Conservation (phyloP, 176 grass and related monocot species). For the Secale cereale region DNA sequence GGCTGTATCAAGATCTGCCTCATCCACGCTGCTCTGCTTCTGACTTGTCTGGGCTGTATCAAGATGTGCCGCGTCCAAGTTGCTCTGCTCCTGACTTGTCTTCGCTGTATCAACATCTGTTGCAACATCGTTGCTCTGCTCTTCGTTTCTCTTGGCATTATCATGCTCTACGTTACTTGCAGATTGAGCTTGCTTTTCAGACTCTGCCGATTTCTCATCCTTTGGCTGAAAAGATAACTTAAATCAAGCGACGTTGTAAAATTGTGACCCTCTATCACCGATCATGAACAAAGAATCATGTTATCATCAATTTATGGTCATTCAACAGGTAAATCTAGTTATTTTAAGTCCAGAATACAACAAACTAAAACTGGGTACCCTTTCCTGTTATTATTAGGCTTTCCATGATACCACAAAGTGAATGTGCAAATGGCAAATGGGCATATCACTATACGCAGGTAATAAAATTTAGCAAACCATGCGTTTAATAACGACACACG, state of each 20-base stretch:
- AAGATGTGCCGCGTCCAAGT: neutral
- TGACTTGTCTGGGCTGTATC: conserved; percentile 27
- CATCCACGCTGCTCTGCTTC: neutral
- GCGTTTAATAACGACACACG: neutral
- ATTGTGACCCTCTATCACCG: too few species aligned
- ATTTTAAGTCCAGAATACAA: conserved; percentile 4
- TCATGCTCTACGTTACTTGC: conserved; percentile 19
- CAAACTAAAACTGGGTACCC: neutral
- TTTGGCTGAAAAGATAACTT: conserved; percentile 43
- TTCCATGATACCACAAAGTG: neutral
- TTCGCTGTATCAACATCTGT: conserved; percentile 4
- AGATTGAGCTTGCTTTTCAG: conserved; percentile 28
- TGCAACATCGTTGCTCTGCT: neutral
- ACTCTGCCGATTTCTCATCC: conserved; percentile 25
- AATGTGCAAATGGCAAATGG: neutral
- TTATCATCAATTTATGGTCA: neutral
- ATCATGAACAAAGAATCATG: too few species aligned
- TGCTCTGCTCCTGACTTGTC: conserved; percentile 16
- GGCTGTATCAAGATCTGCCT: conserved; percentile 4
- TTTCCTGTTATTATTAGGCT: conserved; percentile 6
- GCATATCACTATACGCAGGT: neutral
- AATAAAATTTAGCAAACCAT: neutral
- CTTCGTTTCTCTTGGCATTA: conserved; percentile 26
- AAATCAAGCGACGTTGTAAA: neutral
- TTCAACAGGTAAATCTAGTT: conserved; percentile 15